Percentiles rank a stretch among this genome's conserved stretches.
Conservation (phyloP, 192 early-diverging fungal genomes). For the Podila horticola region DNA sequence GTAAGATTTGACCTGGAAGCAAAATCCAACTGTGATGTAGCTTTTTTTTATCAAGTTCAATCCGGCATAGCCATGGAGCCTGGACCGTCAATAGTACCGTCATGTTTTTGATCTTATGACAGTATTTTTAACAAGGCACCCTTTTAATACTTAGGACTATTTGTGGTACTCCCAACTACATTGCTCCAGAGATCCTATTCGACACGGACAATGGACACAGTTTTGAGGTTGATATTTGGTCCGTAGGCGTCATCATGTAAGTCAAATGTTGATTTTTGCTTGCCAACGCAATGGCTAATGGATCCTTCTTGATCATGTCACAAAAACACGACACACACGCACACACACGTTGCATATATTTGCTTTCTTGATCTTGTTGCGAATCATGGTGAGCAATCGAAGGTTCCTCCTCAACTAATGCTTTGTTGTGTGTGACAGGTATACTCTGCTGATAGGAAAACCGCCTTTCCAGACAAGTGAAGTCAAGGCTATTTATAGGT, state of each 20-base stretch:
- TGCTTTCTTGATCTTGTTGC: constrained; percentile 1
- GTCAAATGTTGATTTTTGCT: not conserved
- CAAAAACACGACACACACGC: not conserved
- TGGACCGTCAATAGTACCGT: not conserved
- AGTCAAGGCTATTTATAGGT: constrained; percentile 82
- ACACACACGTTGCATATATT: not conserved
- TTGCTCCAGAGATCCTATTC: constrained; percentile 95
- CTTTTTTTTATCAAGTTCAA: too few relatives aligned
- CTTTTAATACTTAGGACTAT: constrained; percentile 71
- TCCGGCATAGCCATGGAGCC: not conserved
- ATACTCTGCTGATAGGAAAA: constrained; percentile 87
- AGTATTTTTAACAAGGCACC: not conserved
- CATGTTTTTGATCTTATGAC: not conserved
- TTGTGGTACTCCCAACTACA: constrained; percentile 97
- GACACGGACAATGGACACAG: constrained; percentile 84
- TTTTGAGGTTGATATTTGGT: constrained; percentile 96
- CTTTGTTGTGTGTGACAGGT: constrained; percentile 54
- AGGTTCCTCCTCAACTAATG: not conserved
- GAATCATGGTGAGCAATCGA: too few relatives aligned
- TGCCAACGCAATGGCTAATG: not conserved
- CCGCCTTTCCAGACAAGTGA: constrained; percentile 92
- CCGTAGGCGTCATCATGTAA: constrained; percentile 89
- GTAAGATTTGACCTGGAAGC: too few relatives aligned
- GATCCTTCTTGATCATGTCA: not conserved
- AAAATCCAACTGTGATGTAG: too few relatives aligned